These are phyloP conservation scores for Suhomyces kunorum DNA, from an alignment of 1,139 yeast genomes.

Conservation along the genomic window DNA sequence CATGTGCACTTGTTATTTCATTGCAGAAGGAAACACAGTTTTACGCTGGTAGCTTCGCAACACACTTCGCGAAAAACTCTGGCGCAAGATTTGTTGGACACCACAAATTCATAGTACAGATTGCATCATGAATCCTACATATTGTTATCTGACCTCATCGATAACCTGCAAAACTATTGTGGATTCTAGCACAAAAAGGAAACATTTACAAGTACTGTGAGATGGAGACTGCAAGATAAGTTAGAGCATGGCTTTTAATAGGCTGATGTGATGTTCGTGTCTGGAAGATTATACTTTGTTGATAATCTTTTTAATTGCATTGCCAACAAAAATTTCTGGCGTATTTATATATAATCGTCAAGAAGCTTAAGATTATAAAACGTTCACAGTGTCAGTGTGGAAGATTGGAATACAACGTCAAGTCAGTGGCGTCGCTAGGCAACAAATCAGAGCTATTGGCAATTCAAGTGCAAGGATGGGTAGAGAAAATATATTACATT, in stretches of 20 bases:
- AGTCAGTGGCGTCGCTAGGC: conserved; percentile 9
- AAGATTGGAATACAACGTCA: conserved; percentile 10
- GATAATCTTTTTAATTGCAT: background rate
- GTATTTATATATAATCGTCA: background rate
- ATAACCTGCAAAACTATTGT: conserved; percentile 7
- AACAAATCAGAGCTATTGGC: conserved; percentile 6
- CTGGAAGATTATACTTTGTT: conserved; percentile 2
- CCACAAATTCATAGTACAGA: background rate
- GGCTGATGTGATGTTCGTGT: conserved; percentile 2
- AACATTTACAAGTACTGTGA: conserved; percentile 1
- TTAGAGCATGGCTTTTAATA: conserved; percentile 4
- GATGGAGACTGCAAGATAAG: conserved; percentile 4
- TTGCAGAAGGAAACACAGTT: no score
- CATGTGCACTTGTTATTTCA: no score
- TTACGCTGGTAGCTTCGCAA: no score
- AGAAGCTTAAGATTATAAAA: background rate
- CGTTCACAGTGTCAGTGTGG: conserved; percentile 10
- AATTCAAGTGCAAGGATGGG: conserved; percentile 33
- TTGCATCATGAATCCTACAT: conserved; percentile 5
- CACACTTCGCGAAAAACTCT: background rate
- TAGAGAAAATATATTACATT: conserved; percentile 45
- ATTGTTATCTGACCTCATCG: conserved; percentile 8
- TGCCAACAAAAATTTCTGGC: conserved; percentile 5
- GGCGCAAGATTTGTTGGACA: conserved; percentile 4
- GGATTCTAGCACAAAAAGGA: conserved; percentile 3